Percentiles rank a stretch among this genome's conserved stretches.
phyloP scores from a whole-genome alignment of 164 flowering plant species.

The Sextonia rubra region DNA sequence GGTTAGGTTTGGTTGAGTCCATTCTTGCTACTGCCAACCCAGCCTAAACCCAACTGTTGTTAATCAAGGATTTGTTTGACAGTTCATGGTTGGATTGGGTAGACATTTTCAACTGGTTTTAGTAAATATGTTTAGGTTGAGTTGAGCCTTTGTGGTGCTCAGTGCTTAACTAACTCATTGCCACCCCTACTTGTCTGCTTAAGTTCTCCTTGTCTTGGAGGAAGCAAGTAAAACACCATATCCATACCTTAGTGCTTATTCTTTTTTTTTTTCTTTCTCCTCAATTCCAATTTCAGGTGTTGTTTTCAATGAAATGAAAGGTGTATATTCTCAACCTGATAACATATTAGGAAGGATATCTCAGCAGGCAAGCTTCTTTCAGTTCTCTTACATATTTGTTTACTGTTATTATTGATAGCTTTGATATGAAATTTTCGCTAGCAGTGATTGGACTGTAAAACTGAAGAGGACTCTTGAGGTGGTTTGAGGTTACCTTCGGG shows the following conservation, averaged over 20 bases:
- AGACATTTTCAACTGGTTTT: no score
- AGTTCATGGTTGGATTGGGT: no score
- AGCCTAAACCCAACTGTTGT: no score
- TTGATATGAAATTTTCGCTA: background rate
- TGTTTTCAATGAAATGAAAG: conserved; percentile 99
- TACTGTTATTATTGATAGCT: background rate
- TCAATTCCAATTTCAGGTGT: conserved; percentile 54
- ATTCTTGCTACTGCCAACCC: no score
- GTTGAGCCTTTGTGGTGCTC: no score
- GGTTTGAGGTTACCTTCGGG: no score
- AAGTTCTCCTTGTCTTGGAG: background rate
- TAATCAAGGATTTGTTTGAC: no score
- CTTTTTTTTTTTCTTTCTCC: background rate
- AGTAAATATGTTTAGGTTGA: no score
- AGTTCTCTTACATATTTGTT: background rate
- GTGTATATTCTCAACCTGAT: conserved; percentile 99
- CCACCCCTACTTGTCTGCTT: background rate
- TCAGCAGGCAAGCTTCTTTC: conserved; percentile 66
- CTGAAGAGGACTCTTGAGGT: no score
- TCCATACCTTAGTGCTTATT: background rate
- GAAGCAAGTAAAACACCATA: background rate
- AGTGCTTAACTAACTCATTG: no score
- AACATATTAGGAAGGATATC: conserved; percentile 71
- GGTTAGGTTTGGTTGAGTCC: no score
- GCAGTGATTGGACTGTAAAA: no score